These are phyloP conservation scores for Yamadazyma buinensis DNA, from an alignment of 1,139 yeast species.

Conservation along the genomic window DNA sequence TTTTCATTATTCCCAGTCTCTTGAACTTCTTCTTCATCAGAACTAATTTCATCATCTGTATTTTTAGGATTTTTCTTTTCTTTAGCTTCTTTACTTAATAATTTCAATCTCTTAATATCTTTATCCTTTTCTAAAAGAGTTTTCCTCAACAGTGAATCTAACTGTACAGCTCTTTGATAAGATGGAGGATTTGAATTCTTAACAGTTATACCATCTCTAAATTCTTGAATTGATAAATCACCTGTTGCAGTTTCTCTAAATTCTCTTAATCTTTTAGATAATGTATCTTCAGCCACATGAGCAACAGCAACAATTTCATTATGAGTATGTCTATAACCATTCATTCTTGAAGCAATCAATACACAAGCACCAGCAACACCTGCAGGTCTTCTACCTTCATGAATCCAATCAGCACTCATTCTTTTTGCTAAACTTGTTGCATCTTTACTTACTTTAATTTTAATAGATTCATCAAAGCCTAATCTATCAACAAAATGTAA, in stretches of 20 bases:
- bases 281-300: constrained; percentile 90
- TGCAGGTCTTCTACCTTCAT: constrained; percentile 95
- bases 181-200: constrained; percentile 76
- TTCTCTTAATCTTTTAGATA: constrained; percentile 85
- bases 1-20: background rate
- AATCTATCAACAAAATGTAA: constrained; percentile 90
- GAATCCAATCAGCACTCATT: constrained; percentile 94
- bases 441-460: constrained; percentile 75
- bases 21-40: background rate
- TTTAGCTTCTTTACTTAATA: too few species aligned
- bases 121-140: constrained; percentile 8
- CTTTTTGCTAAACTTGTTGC: constrained; percentile 84
- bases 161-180: constrained; percentile 47
- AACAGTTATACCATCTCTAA: constrained; percentile 49
- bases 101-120: constrained; percentile 4
- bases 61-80: background rate
- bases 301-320: constrained; percentile 94
- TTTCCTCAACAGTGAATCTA: constrained; percentile 22
- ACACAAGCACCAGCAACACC: constrained; percentile 98
- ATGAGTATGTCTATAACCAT: constrained; percentile 86
- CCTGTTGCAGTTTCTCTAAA: constrained; percentile 79
- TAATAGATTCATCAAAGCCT: constrained; percentile 63
- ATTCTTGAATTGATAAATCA: constrained; percentile 64
- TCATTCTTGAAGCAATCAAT: constrained; percentile 91
- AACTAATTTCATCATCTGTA: background rate